Conservation (phyloP, 164 flowering plant species). For the Stephania cephalantha region DNA sequence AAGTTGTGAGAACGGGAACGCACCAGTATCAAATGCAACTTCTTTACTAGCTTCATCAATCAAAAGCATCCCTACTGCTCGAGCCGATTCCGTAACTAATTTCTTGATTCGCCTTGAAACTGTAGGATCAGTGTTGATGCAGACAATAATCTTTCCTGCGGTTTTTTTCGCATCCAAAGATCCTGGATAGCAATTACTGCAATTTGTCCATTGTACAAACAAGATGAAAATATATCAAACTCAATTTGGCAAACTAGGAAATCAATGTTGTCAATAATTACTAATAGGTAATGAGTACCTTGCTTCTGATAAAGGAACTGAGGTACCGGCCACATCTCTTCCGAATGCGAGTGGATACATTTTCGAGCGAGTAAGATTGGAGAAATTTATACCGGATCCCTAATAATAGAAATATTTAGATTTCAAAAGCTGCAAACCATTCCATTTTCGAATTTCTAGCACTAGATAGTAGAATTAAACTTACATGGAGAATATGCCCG, state of each 20-base stretch:
- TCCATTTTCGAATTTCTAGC: no score
- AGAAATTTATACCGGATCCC: constrained; percentile 71
- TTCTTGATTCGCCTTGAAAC: constrained; percentile 45
- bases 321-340: constrained; percentile 36
- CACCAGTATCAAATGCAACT: constrained; percentile 55
- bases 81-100: constrained; percentile 55
- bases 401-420: constrained; percentile 10
- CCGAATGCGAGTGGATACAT: constrained; percentile 52
- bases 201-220: constrained; percentile 1
- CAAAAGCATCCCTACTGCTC: constrained; percentile 59
- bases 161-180: constrained; percentile 53
- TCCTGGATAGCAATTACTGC: constrained; percentile 79
- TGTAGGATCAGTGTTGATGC: constrained; percentile 28
- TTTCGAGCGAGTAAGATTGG: constrained; percentile 41
- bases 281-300: constrained; percentile 29
- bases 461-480: neutral
- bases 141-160: constrained; percentile 59
- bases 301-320: constrained; percentile 55
- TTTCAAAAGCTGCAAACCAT: neutral
- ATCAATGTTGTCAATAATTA: neutral
- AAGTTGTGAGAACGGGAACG: constrained; percentile 54
- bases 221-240: neutral
- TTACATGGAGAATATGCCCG: constrained; percentile 38
- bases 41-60: constrained; percentile 34
- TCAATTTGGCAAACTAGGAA: neutral